phyloP scores from a whole-genome alignment of 768 basidiomycete genomes.

The Cystobasidium onofrii region DNA sequence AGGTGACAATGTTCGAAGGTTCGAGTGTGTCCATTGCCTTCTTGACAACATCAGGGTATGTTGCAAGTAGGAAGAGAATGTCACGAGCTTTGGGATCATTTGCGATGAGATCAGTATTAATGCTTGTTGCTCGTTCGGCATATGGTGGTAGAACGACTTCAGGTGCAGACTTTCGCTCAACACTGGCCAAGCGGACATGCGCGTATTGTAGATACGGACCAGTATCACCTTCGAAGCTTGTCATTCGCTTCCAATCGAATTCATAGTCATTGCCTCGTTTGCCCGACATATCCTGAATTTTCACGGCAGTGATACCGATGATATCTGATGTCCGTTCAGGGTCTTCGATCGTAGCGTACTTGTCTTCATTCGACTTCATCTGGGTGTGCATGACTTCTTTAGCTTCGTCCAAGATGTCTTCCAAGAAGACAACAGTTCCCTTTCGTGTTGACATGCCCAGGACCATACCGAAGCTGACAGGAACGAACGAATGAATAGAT shows the following conservation, averaged over 20 bases:
- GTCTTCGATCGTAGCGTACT: constrained; percentile 78
- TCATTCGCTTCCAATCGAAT: constrained; percentile 90
- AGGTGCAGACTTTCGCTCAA: constrained; percentile 84
- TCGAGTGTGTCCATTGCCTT: constrained; percentile 76
- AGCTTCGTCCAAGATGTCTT: constrained; percentile 74
- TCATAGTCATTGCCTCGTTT: constrained; percentile 76
- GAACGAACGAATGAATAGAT: neutral
- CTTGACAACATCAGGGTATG: constrained; percentile 85
- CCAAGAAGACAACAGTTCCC: constrained; percentile 78
- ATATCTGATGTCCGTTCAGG: constrained; percentile 69
- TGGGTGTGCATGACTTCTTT: constrained; percentile 86
- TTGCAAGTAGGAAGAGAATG: constrained; percentile 73
- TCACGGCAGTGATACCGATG: constrained; percentile 88
- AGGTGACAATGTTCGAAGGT: constrained; percentile 85
- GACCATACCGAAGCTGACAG: constrained; percentile 62
- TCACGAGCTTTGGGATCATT: constrained; percentile 70
- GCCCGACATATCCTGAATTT: constrained; percentile 59
- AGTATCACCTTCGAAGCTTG: constrained; percentile 90
- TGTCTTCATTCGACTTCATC: constrained; percentile 89
- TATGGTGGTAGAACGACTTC: constrained; percentile 61
- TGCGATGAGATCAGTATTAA: constrained; percentile 59
- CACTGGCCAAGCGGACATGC: constrained; percentile 82
- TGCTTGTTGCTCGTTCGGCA: constrained; percentile 50
- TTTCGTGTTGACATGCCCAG: constrained; percentile 72
- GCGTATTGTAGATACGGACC: constrained; percentile 88